These are phyloP conservation scores for Rhododendron henanense DNA, from an alignment of 148 eudicot species.

Conservation along the genomic window DNA sequence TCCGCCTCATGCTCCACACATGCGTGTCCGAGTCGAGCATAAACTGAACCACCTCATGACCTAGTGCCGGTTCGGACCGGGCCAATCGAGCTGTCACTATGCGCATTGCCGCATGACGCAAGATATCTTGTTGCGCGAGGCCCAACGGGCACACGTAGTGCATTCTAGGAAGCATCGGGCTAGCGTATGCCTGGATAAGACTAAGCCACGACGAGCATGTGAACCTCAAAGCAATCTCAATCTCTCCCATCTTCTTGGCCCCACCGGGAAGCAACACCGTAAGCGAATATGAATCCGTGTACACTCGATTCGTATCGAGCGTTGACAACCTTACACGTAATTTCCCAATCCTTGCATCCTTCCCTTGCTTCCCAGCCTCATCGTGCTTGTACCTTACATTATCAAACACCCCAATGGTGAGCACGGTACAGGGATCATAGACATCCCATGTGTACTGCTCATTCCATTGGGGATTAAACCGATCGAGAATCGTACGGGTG, in stretches of 20 bases:
- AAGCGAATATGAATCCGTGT: conserved; percentile 56
- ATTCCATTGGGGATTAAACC: conserved; percentile 88
- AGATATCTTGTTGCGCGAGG: conserved; percentile 69
- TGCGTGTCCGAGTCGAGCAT: conserved; percentile 78
- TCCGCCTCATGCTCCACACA: conserved; percentile 86
- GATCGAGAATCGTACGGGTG: conserved; percentile 69
- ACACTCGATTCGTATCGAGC: conserved; percentile 60
- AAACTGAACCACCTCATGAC: conserved; percentile 81
- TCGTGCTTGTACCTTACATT: conserved; percentile 62
- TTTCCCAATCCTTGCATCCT: conserved; percentile 73
- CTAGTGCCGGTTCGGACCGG: conserved; percentile 75
- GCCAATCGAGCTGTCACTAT: conserved; percentile 65
- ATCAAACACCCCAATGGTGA: conserved; percentile 80
- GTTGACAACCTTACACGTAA: conserved; percentile 65
- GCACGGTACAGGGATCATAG: conserved; percentile 81
- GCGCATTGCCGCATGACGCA: conserved; percentile 73
- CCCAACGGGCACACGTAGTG: conserved; percentile 77
- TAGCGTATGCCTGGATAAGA: conserved; percentile 61
- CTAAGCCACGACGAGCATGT: conserved; percentile 82
- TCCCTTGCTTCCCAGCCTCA: conserved; percentile 35
- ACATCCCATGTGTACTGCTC: conserved; percentile 94
- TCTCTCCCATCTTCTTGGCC: conserved; percentile 74
- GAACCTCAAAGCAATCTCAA: conserved; percentile 69
- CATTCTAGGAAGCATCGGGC: conserved; percentile 85
- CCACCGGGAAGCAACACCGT: conserved; percentile 64